Evolutionary conservation across 208 protist species (phyloP).

Genomic region (Leptomonas seymouri): DNA sequence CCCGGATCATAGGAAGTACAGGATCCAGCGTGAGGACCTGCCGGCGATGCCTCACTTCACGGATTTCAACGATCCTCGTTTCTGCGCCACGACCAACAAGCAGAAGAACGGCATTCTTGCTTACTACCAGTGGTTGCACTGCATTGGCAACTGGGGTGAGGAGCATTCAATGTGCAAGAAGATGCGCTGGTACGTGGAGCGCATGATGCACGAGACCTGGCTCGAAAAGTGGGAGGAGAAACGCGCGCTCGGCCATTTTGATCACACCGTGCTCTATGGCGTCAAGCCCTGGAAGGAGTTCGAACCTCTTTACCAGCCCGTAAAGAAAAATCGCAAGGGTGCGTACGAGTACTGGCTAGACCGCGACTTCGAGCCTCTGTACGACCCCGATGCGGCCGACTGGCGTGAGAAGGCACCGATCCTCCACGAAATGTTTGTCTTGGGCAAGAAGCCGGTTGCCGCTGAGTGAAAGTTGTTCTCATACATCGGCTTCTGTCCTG

Average conservation of each 20-base stretch:
- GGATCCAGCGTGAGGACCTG: slow-evolving; percentile 82
- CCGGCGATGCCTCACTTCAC: slow-evolving; percentile 82
- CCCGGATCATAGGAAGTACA: slow-evolving; percentile 84
- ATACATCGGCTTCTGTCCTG: neutral
- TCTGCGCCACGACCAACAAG: slow-evolving; percentile 69
- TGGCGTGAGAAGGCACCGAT: slow-evolving; percentile 88
- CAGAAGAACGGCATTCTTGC: slow-evolving; percentile 90
- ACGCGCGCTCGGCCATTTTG: slow-evolving; percentile 86
- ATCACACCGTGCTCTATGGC: slow-evolving; percentile 87
- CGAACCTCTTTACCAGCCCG: slow-evolving; percentile 88
- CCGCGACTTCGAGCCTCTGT: slow-evolving; percentile 85
- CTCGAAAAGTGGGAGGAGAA: slow-evolving; percentile 92
- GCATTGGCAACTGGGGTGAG: slow-evolving; percentile 92
- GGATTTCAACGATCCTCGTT: slow-evolving; percentile 88
- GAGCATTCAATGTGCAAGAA: slow-evolving; percentile 93
- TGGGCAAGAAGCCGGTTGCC: slow-evolving; percentile 85
- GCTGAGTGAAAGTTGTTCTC: slow-evolving; percentile 10
- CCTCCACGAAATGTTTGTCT: slow-evolving; percentile 89
- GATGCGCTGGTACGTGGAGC: slow-evolving; percentile 91
- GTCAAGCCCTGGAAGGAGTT: slow-evolving; percentile 91
- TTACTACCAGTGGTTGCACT: slow-evolving; percentile 93
- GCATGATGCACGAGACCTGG: slow-evolving; percentile 89
- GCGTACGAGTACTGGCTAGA: slow-evolving; percentile 92
- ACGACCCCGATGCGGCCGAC: slow-evolving; percentile 73
- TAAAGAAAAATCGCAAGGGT: slow-evolving; percentile 89